phyloP scores from a whole-genome alignment of 2,329 filamentous ascomycete species.

The Karstenula rhodostoma region DNA sequence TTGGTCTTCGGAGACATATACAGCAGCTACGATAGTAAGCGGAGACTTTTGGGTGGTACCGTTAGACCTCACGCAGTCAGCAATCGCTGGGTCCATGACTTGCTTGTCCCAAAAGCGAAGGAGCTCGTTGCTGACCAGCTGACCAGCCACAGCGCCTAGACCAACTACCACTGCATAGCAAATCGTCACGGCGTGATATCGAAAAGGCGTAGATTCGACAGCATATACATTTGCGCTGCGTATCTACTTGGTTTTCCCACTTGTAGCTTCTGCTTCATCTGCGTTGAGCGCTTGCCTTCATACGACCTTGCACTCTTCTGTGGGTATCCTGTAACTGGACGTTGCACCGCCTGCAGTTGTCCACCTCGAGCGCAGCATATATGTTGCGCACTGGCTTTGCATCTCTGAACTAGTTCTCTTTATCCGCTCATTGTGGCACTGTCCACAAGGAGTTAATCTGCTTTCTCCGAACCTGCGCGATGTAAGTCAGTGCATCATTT shows the following conservation, averaged over 20 bases:
- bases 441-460: constrained; percentile 73
- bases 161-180: neutral
- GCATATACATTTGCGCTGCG: neutral
- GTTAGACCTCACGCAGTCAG: too few relatives aligned
- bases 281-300: neutral
- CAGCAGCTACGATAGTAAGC: constrained; percentile 8
- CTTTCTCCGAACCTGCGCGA: constrained; percentile 62
- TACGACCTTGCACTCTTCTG: neutral
- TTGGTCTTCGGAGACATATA: constrained; percentile 2
- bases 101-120: too few relatives aligned
- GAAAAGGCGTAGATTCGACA: neutral
- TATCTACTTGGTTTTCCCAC: neutral
- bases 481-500: constrained; percentile 20
- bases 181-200: neutral
- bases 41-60: constrained; percentile 9
- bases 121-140: too few relatives aligned
- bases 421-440: constrained; percentile 38
- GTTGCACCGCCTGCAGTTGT: neutral
- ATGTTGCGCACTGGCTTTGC: neutral
- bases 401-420: neutral
- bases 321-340: constrained; percentile 1
- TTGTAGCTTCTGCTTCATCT: neutral
- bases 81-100: neutral
- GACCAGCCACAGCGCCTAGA: too few relatives aligned
- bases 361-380: neutral